A percentile compares a stretch with the other conserved stretches of the same genome.
phyloP scores from a whole-genome alignment of 83 land plant genomes.

The Diphasiastrum complanatum region DNA sequence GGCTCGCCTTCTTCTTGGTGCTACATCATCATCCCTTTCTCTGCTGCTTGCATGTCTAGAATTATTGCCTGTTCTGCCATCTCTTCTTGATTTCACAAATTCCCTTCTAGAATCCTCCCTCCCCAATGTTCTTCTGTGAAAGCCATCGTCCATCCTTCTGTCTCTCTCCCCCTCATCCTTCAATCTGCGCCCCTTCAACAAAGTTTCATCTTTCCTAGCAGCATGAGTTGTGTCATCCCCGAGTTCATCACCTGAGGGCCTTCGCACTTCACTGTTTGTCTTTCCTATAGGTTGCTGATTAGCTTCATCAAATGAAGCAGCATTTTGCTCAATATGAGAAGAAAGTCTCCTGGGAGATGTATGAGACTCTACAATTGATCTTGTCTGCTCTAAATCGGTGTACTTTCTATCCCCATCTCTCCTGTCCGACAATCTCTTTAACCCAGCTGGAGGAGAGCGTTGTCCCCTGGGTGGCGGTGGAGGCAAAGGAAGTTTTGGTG shows the following conservation, averaged over 20 bases:
- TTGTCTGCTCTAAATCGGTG: background rate
- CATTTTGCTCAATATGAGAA: background rate
- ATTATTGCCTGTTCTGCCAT: too few species aligned
- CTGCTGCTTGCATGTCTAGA: too few species aligned
- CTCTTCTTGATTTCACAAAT: too few species aligned
- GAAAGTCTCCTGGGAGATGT: background rate
- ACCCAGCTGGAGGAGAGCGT: conserved; percentile 2
- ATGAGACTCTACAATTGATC: background rate
- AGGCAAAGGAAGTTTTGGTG: conserved; percentile 11
- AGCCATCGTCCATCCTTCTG: too few species aligned
- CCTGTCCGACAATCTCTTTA: background rate
- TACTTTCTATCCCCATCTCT: conserved; percentile 3
- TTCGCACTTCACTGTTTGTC: background rate
- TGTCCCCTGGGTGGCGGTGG: conserved; percentile 10
- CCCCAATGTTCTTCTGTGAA: too few species aligned
- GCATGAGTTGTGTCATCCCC: too few species aligned
- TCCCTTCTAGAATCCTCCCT: too few species aligned
- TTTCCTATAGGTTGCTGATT: background rate
- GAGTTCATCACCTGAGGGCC: background rate
- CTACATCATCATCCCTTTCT: background rate
- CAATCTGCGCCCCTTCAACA: background rate
- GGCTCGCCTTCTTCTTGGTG: background rate
- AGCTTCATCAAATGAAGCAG: too few species aligned
- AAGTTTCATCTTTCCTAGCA: background rate
- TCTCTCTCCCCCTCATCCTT: too few species aligned